Conservation (phyloP, 23 red algal genomes). For the Cyanidium caldarium region DNA sequence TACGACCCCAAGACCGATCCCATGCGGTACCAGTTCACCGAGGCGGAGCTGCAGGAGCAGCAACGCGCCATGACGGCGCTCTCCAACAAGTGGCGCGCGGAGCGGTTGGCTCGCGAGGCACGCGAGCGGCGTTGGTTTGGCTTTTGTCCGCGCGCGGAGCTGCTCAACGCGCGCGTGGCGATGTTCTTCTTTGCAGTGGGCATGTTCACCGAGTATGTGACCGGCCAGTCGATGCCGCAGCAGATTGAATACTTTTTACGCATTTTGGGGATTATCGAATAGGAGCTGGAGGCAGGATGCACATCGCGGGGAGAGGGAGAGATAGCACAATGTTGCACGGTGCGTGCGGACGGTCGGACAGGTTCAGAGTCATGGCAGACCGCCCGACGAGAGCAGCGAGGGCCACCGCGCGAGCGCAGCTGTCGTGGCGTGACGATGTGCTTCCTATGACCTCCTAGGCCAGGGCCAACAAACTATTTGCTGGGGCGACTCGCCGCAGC, state of each 20-base stretch:
- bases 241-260: conserved; percentile 67
- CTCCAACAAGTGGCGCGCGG: conserved; percentile 19
- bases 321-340: too few species aligned
- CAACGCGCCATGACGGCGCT: conserved; percentile 33
- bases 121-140: conserved; percentile 55
- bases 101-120: conserved; percentile 38
- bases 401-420: too few species aligned
- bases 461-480: too few species aligned
- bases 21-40: conserved; percentile 15
- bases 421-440: too few species aligned
- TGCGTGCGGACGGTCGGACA: too few species aligned
- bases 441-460: too few species aligned
- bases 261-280: conserved; percentile 59
- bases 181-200: conserved; percentile 83
- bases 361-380: too few species aligned
- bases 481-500: too few species aligned
- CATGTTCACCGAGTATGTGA: conserved; percentile 84
- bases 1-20: too few species aligned
- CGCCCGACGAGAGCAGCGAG: too few species aligned
- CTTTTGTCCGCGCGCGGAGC: conserved; percentile 56
- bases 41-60: conserved; percentile 46
- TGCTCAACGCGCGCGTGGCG: conserved; percentile 58
- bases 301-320: too few species aligned
- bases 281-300: not conserved
- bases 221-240: conserved; percentile 72